phyloP scores from a whole-genome alignment of 129 eudicot species.

The Centella asiatica region DNA sequence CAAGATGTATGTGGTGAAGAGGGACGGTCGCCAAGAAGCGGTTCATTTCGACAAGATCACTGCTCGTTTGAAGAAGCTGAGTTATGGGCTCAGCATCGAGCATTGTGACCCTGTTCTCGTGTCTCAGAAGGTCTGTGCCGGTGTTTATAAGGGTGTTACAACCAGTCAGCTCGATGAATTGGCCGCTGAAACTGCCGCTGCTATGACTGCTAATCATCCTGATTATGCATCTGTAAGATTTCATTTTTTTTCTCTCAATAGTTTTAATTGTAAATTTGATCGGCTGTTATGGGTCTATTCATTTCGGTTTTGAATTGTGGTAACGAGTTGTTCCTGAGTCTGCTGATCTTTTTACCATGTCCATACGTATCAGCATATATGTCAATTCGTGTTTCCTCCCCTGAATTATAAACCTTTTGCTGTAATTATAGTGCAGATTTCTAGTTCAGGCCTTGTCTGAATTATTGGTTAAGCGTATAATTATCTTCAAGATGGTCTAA shows the following conservation, averaged over 20 bases:
- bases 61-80: slow-evolving; percentile 84
- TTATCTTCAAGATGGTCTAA: neutral
- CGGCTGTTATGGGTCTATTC: neutral
- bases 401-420: too few species aligned
- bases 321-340: neutral
- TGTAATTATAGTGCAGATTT: too few species aligned
- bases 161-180: slow-evolving; percentile 92
- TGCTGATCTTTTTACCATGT: too few species aligned
- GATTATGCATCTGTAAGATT: slow-evolving; percentile 81
- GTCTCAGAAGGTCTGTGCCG: slow-evolving; percentile 90
- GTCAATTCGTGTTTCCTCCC: neutral
- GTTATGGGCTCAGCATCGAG: slow-evolving; percentile 81
- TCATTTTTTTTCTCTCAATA: neutral
- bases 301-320: neutral
- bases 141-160: slow-evolving; percentile 92
- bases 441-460: too few species aligned
- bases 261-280: too few species aligned
- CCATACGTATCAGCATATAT: too few species aligned
- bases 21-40: slow-evolving; percentile 84
- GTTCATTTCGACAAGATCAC: slow-evolving; percentile 95
- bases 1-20: slow-evolving; percentile 85
- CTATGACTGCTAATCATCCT: slow-evolving; percentile 91
- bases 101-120: slow-evolving; percentile 96
- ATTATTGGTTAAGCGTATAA: too few species aligned
- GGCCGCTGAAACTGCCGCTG: slow-evolving; percentile 97